phyloP scores from a whole-genome alignment of 139 green algal genomes.

The Haematococcus sp. region DNA sequence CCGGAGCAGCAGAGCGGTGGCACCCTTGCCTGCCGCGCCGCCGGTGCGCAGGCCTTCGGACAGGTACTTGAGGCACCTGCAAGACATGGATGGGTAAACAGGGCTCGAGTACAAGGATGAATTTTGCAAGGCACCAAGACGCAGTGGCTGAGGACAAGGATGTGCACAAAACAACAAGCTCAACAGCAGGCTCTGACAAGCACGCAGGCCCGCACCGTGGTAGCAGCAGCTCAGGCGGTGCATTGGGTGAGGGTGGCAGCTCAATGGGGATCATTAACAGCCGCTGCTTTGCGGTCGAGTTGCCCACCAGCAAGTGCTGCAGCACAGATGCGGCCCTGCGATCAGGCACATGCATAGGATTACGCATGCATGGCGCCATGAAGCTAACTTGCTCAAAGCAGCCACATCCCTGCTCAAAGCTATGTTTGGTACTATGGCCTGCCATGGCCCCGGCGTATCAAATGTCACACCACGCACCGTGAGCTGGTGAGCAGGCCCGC shows the following conservation, averaged over 20 bases:
- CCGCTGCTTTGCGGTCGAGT: conserved; percentile 30
- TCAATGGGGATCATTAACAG: conserved; percentile 40
- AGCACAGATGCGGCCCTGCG: conserved; percentile 42
- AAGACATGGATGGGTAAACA: neutral
- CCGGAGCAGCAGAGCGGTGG: conserved; percentile 51
- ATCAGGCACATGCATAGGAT: neutral
- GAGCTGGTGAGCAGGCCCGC: neutral
- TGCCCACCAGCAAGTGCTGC: conserved; percentile 41
- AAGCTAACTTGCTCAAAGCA: neutral
- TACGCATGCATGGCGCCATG: too few relatives aligned
- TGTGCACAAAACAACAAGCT: neutral
- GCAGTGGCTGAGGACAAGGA: neutral
- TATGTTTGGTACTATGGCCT: too few relatives aligned
- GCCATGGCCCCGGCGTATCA: too few relatives aligned
- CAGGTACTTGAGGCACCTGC: conserved; percentile 17
- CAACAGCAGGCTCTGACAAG: neutral
- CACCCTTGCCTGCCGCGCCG: conserved; percentile 17
- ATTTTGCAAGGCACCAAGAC: too few relatives aligned
- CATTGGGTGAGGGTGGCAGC: neutral
- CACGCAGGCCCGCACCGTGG: conserved; percentile 2
- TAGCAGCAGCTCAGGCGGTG: conserved; percentile 30
- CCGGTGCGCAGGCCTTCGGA: neutral
- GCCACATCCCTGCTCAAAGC: neutral
- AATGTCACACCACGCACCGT: neutral
- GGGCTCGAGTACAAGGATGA: too few relatives aligned